Base-by-base conservation (phyloP, 139 green algal species). In the Tetraselmis striata region DNA sequence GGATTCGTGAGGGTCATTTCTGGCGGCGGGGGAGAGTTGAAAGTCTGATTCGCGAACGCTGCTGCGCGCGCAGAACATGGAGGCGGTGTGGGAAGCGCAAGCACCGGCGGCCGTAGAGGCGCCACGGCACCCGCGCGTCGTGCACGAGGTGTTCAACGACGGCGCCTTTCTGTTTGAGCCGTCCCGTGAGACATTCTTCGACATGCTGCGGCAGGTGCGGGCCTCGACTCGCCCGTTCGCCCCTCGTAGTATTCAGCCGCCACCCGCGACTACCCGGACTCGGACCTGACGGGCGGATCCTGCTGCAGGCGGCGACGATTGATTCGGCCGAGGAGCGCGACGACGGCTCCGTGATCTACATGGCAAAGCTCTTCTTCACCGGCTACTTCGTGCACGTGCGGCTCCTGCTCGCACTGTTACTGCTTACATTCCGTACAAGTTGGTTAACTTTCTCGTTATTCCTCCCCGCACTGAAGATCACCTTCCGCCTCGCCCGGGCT, bases 141-240 rank as follows among this genome's bases (percentile, higher is more conserved):
- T 79, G 25, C 24, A 58, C 28, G 80, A 83, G 24, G 59, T 83
- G 2, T 83, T 78, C 67, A 79, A 79, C 80, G 18, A 24, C 59
- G 28, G n/a, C 59, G 18, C 23, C 59, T 59, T 83, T 23, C 2
- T 79, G 22, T 30, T 83, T 45, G 28, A 79, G 29, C 80, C 80
- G 24, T 30, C 18, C 26, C 45, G 80, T 2, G 22, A 83, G 80
- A 83, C 80, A 23, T 83, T 83, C 59, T 83, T 79, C 80, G 80
- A 83, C 80, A 83, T 83, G 80, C 58, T 83, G 45, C 5, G 30
- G 18, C 80, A 83, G 67, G n/a, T n/a, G n/a, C n/a, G n/a, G n/a
- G n/a, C n/a, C n/a, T n/a, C n/a, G n/a, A n/a, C n/a, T n/a, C n/a
- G n/a, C n/a, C n/a, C n/a, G n/a, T n/a, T n/a, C n/a, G n/a, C n/a